Percentiles rank a stretch among this genome's conserved stretches.
Conservation (phyloP, 768 basidiomycete species). For the Podaxis mareebaensis region DNA sequence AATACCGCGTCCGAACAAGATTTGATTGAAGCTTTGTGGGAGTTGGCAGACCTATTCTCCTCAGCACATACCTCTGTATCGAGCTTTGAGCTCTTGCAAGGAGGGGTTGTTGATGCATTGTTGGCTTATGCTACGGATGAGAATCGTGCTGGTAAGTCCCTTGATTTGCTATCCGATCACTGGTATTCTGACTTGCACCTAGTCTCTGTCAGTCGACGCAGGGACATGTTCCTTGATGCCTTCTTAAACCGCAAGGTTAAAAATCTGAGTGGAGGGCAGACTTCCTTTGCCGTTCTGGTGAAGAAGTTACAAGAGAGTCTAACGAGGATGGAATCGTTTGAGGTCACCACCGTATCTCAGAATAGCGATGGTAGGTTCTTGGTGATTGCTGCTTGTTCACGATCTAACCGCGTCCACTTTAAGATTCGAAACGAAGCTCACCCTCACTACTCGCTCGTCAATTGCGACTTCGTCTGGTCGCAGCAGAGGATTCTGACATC, state of each 20-base stretch:
- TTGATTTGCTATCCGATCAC: slow-evolving; percentile 15
- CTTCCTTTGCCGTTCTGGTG: slow-evolving; percentile 75
- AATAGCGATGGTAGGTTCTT: slow-evolving; percentile 68
- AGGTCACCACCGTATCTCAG: slow-evolving; percentile 87
- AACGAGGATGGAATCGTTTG: slow-evolving; percentile 93
- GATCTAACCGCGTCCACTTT: not conserved
- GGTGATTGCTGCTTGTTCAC: slow-evolving; percentile 3
- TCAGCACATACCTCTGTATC: slow-evolving; percentile 80
- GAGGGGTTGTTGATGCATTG: slow-evolving; percentile 87
- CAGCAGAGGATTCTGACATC: slow-evolving; percentile 85
- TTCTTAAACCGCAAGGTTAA: slow-evolving; percentile 61
- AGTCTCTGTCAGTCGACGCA: slow-evolving; percentile 69
- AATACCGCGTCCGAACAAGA: slow-evolving; percentile 62
- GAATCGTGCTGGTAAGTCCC: slow-evolving; percentile 52
- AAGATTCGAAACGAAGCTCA: slow-evolving; percentile 89
- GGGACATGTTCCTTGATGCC: slow-evolving; percentile 77
- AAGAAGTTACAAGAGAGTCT: slow-evolving; percentile 96
- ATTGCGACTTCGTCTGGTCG: slow-evolving; percentile 85
- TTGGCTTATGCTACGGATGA: slow-evolving; percentile 79
- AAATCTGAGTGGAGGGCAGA: slow-evolving; percentile 44
- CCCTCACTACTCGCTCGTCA: slow-evolving; percentile 92
- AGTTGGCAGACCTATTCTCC: slow-evolving; percentile 80
- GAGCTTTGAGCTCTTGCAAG: slow-evolving; percentile 94
- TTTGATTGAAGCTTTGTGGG: slow-evolving; percentile 59
- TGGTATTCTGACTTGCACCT: not conserved